Percentiles rank a stretch among this genome's conserved stretches.
Evolutionary conservation across 1,284 basidiomycete species (phyloP).

Genomic region (Schizopora paradoxa): DNA sequence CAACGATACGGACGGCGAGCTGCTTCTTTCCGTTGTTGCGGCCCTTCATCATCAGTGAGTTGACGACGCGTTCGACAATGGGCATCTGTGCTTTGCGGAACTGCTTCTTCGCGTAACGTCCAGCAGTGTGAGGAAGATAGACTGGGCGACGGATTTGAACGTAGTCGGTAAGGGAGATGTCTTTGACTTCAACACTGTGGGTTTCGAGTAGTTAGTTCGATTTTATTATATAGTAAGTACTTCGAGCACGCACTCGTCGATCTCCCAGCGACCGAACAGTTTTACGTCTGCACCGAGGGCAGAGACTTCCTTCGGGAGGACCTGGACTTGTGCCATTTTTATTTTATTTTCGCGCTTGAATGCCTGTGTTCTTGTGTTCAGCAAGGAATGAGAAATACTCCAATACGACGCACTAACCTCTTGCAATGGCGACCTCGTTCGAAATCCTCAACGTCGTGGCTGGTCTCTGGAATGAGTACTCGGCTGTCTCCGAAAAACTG

Average conservation of each 20-base stretch:
- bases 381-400: neutral
- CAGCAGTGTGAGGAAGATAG: slow-evolving; percentile 97
- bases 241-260: slow-evolving; percentile 77
- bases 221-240: neutral
- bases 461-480: neutral
- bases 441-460: neutral
- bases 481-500: neutral
- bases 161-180: slow-evolving; percentile 98
- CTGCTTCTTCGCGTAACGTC: slow-evolving; percentile 99
- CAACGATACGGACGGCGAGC: slow-evolving; percentile 98
- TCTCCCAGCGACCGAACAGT: slow-evolving; percentile 96
- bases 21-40: slow-evolving; percentile 99
- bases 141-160: slow-evolving; percentile 99
- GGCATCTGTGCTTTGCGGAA: slow-evolving; percentile 99
- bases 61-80: slow-evolving; percentile 98
- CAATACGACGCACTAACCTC: neutral
- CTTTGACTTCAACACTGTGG: slow-evolving; percentile 93
- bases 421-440: neutral
- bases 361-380: too few relatives aligned
- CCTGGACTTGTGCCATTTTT: slow-evolving; percentile 53
- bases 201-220: slow-evolving; percentile 26
- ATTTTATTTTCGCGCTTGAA: too few relatives aligned
- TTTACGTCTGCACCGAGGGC: slow-evolving; percentile 85
- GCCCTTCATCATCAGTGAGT: slow-evolving; percentile 99
- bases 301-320: slow-evolving; percentile 81